Base-by-base conservation (phyloP, 2,329 filamentous ascomycete genomes). In the Aspergillus amoenus region DNA sequence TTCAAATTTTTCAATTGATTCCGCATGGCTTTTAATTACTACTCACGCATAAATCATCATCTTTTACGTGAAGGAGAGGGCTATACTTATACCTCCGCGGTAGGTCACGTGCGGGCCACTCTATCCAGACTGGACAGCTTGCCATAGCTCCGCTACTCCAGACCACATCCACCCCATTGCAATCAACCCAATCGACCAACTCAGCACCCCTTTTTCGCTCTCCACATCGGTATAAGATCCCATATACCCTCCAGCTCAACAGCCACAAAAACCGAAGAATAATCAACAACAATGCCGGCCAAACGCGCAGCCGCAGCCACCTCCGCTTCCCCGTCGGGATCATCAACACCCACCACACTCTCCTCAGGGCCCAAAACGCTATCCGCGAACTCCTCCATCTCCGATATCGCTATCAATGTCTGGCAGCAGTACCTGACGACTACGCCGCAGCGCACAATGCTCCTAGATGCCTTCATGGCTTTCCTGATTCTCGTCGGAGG, bases 381-480 rank as follows among this genome's bases (percentile, higher is more conserved):
- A 43, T 73, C 71, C 56, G 59, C 70, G 24, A 76, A 74, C 48
- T 74, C 75, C 42, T 75, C 76, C 41, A 60, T 73, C 24, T 65
- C 78, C 69, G 80, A 88, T 68, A 89, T 95, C 63, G 79, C 87
- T 43, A 67, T 81, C 55, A 87, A 86, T 70, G 82, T 97, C 65
- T 89, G 88, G 83, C 79, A 86, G 66, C 86, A 91, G 76, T 99
- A 99, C 77, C 74, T 88, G 55, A 79, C 88, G 65, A 83, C 86
- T 66, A 99, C 94, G 44, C 87, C 93, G 46, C 93, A 96, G 82
- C 87, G 93, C 61, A 93, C 89, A 47, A 94, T 96, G 83, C 84
- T 99, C 60, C 84, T 97, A 61, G 94, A 99, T 75, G 84, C 84
- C 37, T 99, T 99, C 75, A 87, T 99, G 84, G 85, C 77, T 3